Percentiles rank a stretch among this genome's conserved stretches.
These are phyloP conservation scores for Fusarium miscanthi DNA, from an alignment of 2,329 filamentous ascomycete species.

Conservation along the genomic window DNA sequence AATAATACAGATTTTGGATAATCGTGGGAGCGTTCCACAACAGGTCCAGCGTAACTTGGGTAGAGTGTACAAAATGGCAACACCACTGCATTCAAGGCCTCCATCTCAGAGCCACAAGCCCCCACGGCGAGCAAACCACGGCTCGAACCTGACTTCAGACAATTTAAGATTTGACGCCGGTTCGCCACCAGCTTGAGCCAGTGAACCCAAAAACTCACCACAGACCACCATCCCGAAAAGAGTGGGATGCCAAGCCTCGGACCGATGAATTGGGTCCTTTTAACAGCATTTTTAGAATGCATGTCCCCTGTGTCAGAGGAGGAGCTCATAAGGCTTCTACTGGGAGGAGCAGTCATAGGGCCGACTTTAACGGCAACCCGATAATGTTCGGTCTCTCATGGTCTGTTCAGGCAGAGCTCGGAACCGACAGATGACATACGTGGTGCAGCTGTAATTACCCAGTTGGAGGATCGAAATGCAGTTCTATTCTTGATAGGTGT, in stretches of 20 bases:
- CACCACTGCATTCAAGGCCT: constrained; percentile 20
- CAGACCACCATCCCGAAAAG: constrained; percentile 5
- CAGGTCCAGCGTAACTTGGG: constrained; percentile 8
- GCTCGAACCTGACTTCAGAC: constrained; percentile 11
- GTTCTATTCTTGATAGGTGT: neutral
- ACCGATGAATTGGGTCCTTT: constrained; percentile 28
- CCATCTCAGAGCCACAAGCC: constrained; percentile 22
- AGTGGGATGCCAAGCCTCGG: constrained; percentile 37
- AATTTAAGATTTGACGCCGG: constrained; percentile 41
- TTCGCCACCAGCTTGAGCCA: constrained; percentile 33
- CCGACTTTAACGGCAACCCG: constrained; percentile 1
- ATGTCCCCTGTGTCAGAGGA: constrained; percentile 9
- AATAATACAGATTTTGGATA: constrained; percentile 4
- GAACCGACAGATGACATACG: neutral
- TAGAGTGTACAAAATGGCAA: constrained; percentile 25
- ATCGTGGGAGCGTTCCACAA: constrained; percentile 17
- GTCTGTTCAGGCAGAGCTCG: constrained; percentile 20
- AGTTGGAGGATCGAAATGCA: neutral
- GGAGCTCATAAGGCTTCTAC: neutral
- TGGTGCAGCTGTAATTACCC: neutral
- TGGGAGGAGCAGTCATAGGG: constrained; percentile 6
- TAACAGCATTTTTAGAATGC: constrained; percentile 3
- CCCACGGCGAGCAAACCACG: constrained; percentile 23
- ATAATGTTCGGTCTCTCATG: constrained; percentile 10
- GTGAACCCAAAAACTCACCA: constrained; percentile 17